phyloP scores from a whole-genome alignment of 23 red algal genomes.

The Cyanidiococcus yangmingshanensis region DNA sequence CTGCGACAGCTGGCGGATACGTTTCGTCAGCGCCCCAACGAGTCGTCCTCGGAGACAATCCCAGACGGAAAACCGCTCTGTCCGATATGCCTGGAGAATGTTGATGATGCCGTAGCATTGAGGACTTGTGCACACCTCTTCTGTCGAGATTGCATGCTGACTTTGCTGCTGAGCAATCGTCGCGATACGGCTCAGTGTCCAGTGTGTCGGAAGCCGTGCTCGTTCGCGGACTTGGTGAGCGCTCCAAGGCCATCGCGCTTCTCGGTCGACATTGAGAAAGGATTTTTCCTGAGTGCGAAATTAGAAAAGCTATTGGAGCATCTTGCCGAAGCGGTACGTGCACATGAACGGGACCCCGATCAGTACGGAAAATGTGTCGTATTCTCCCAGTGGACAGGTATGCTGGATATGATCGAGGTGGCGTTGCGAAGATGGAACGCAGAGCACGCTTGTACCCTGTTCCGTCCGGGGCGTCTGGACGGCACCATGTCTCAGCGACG shows the following conservation, averaged over 20 bases:
- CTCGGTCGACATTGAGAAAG: neutral
- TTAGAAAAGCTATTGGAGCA: neutral
- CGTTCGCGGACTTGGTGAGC: neutral
- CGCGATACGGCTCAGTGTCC: slow-evolving; percentile 14
- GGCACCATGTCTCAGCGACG: neutral
- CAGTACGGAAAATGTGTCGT: slow-evolving; percentile 56
- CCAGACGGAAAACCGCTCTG: neutral
- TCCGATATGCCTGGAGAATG: slow-evolving; percentile 31
- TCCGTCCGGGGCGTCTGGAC: slow-evolving; percentile 4
- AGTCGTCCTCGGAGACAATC: neutral
- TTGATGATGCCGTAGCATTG: slow-evolving; percentile 30
- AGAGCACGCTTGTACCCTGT: neutral
- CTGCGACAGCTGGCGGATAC: neutral
- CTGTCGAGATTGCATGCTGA: slow-evolving; percentile 24
- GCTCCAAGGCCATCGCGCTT: neutral
- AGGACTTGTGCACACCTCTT: slow-evolving; percentile 22
- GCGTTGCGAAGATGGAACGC: slow-evolving; percentile 29
- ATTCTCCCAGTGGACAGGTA: slow-evolving; percentile 83
- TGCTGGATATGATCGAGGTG: slow-evolving; percentile 65
- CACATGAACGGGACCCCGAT: neutral
- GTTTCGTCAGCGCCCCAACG: neutral
- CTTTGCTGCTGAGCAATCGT: slow-evolving; percentile 1
- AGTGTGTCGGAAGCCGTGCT: slow-evolving; percentile 13
- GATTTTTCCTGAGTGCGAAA: neutral
- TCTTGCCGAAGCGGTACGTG: neutral